A percentile compares a stretch with the other conserved stretches of the same genome.
phyloP scores from a whole-genome alignment of 2,329 filamentous ascomycete genomes.

The Colletotrichum musicola region DNA sequence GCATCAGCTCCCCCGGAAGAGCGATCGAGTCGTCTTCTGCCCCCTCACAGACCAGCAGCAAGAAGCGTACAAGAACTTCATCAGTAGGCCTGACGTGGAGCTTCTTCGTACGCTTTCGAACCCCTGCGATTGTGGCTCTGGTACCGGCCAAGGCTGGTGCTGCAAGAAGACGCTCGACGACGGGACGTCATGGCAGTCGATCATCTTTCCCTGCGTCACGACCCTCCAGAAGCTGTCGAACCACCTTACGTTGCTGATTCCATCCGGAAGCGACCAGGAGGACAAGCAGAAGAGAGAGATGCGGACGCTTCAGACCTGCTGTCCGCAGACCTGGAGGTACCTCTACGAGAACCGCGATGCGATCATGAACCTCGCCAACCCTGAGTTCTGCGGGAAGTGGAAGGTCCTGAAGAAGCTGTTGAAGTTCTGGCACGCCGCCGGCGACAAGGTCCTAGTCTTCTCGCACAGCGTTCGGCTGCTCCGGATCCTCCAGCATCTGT shows the following conservation, averaged over 20 bases:
- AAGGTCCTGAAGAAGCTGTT: constrained; percentile 88
- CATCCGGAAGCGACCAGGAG: constrained; percentile 66
- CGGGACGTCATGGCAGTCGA: constrained; percentile 77
- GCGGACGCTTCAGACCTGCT: constrained; percentile 77
- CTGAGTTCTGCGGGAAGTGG: constrained; percentile 97
- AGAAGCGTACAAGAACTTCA: constrained; percentile 84
- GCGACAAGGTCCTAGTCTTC: constrained; percentile 96
- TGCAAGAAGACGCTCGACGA: constrained; percentile 73
- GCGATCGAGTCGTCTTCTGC: constrained; percentile 94
- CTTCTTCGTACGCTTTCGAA: constrained; percentile 77
- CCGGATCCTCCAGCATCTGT: constrained; percentile 85
- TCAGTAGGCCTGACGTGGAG: constrained; percentile 78
- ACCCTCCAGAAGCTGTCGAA: constrained; percentile 90
- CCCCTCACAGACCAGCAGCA: constrained; percentile 86
- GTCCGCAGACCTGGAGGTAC: constrained; percentile 80
- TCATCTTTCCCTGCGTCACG: constrained; percentile 87
- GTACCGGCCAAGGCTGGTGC: constrained; percentile 84
- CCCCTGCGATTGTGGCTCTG: constrained; percentile 76
- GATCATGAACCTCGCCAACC: constrained; percentile 84
- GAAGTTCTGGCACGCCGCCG: constrained; percentile 88
- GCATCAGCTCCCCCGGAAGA: constrained; percentile 93
- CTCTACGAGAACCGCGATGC: constrained; percentile 82
- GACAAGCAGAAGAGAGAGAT: constrained; percentile 86
- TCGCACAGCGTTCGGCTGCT: constrained; percentile 91
- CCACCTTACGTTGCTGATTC: constrained; percentile 90